phyloP scores from a whole-genome alignment of 164 flowering plant species.

The Dillenia turbinata region DNA sequence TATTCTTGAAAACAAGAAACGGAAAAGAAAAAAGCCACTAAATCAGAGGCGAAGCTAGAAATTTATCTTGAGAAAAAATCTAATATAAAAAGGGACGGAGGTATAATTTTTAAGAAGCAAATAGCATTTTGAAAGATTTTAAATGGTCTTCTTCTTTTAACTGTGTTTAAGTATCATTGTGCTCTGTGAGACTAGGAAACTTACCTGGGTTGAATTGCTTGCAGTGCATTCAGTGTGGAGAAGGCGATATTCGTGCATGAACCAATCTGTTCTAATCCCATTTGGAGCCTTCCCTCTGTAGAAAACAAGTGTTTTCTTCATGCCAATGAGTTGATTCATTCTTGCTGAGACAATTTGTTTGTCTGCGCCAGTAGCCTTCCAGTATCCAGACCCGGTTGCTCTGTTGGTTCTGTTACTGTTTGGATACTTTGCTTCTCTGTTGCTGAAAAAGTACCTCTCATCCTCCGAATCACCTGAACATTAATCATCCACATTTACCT shows the following conservation, averaged over 20 bases:
- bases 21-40: neutral
- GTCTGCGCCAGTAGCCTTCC: constrained; percentile 66
- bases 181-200: neutral
- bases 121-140: no score
- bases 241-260: constrained; percentile 84
- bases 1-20: constrained; percentile 18
- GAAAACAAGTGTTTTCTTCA: constrained; percentile 65
- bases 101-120: neutral
- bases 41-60: neutral
- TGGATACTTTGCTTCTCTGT: constrained; percentile 38
- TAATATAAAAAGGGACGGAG: no score
- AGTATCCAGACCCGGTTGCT: constrained; percentile 48
- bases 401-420: constrained; percentile 42
- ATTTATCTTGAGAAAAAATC: no score
- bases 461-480: constrained; percentile 41
- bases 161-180: no score
- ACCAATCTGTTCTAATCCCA: constrained; percentile 58
- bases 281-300: constrained; percentile 50
- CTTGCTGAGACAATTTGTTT: constrained; percentile 34
- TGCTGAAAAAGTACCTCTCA: constrained; percentile 68
- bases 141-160: no score
- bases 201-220: constrained; percentile 21
- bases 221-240: constrained; percentile 16
- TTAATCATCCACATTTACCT: neutral
- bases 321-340: constrained; percentile 36